Conservation (phyloP, 805 yeast genomes). For the Suhomyces sp. region DNA sequence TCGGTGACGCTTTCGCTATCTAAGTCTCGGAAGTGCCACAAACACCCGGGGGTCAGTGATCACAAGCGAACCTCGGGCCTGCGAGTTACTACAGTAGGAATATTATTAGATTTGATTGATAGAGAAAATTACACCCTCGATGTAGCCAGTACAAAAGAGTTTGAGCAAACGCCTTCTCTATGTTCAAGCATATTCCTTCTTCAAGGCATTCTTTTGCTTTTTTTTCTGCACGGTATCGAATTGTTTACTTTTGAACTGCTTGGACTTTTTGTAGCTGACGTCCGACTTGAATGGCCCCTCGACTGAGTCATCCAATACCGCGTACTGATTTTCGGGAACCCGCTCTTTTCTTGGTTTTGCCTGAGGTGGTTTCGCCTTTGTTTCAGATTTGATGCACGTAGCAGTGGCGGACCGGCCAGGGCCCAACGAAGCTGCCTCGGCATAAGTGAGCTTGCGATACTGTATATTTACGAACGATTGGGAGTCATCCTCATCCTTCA, state of each 20-base stretch:
- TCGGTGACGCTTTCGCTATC: not conserved
- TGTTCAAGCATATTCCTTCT: not conserved
- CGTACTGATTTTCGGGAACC: conserved; percentile 13
- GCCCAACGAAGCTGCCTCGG: conserved; percentile 40
- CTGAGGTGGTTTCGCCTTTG: not conserved
- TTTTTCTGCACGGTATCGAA: conserved; percentile 17
- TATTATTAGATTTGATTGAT: not conserved
- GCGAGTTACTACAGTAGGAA: not conserved
- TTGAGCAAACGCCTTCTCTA: not conserved
- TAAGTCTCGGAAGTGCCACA: not conserved
- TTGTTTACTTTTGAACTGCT: conserved; percentile 15
- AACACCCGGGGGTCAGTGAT: not conserved
- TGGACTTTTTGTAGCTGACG: conserved; percentile 18
- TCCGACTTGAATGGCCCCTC: conserved; percentile 17
- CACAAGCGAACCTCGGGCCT: not conserved
- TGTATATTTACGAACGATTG: conserved; percentile 38
- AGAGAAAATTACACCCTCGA: not conserved
- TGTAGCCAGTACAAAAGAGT: not conserved
- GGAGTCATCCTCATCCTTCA: conserved; percentile 27
- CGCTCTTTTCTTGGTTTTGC: conserved; percentile 10
- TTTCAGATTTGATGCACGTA: conserved; percentile 2
- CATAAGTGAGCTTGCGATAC: conserved; percentile 37
- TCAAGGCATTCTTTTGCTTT: conserved; percentile 10
- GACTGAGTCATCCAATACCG: conserved; percentile 14
- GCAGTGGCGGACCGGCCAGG: conserved; percentile 8